Conservation (phyloP, 345 rosid genomes). For the Lumnitzera racemosa region DNA sequence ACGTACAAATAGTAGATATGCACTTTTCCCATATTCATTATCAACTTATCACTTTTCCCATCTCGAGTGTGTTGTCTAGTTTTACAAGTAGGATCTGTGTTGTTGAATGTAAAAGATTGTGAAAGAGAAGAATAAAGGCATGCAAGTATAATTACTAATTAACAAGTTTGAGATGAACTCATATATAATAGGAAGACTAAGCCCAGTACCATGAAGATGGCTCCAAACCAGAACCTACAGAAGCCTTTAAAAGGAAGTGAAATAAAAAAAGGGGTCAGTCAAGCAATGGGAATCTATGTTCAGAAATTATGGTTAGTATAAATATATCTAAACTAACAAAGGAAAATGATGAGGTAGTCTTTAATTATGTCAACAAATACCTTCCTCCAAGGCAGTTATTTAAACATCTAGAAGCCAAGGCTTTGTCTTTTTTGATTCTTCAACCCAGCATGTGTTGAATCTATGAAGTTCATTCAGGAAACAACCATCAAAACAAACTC, state of each 20-base stretch:
- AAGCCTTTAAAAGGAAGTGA: conserved; percentile 1
- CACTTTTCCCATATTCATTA: no score
- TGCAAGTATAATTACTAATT: no score
- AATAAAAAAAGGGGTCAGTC: not conserved
- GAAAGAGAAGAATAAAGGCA: no score
- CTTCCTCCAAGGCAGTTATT: conserved; percentile 80
- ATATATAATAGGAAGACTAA: not conserved
- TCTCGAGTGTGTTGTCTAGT: no score
- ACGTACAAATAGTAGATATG: no score
- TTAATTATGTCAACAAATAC: conserved; percentile 18
- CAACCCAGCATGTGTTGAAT: conserved; percentile 71
- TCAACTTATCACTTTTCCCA: no score
- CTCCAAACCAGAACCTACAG: conserved; percentile 89
- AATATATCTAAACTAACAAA: not conserved
- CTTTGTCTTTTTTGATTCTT: conserved; percentile 53
- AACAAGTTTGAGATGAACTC: not conserved
- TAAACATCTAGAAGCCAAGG: conserved; percentile 86
- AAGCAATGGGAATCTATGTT: not conserved
- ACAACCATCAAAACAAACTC: no score
- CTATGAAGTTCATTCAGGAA: conserved; percentile 23
- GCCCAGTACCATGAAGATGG: conserved; percentile 64
- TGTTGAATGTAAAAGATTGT: no score
- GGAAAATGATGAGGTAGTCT: not conserved
- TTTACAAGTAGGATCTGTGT: no score
- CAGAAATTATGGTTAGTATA: not conserved